Evolutionary conservation across 306 rosid species (phyloP), one percentile per base, ranked within the genome.

Genomic region (Casuarina cunninghamiana): DNA sequence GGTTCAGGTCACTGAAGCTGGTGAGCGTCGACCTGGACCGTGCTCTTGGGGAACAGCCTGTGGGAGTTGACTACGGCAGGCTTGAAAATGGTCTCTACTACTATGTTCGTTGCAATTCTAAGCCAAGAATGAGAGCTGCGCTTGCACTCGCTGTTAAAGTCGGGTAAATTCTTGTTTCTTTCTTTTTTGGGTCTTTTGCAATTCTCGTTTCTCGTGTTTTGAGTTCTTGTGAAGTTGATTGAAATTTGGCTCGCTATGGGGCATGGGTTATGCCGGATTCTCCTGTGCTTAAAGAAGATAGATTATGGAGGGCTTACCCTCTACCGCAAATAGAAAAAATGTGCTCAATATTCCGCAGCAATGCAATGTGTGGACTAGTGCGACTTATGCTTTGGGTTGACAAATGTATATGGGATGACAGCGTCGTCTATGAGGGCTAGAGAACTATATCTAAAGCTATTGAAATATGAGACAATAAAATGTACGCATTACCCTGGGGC

Each of bases 121-220:
- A 95, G 79, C 98, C 98, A 58, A 88, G 88, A 76, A 92, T 90
- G 97, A 81, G 98, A 84, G 93, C 98, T 49, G 98, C 98, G 61
- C 93, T 94, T 42, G 91, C 98, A 3, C 98, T 94, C 37, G 97
- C 95, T 75, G 92, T 94, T 75, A 90, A 73, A 79, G 95, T 73
- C 21, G 98, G 98, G 98, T 94, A 87, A 81, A 10, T 9, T 57
- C 2, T 10, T 11, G 6, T 43, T 3, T 72, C 50, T 50, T 9
- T 73, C 5, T 41, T 32, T 45, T 43, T 38, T 45, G 37, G 39
- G 69, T 65, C 19, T 66, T 39, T 66, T 35, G 48, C 32, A 26
- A 39, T 68, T 43, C 26, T 13, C 26, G 26, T n/a, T n/a, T 58
- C 58, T 13, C 19, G 50, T 70, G 39, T 45, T 26, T 79, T 72